Percentiles rank a stretch among this genome's conserved stretches.
These are phyloP conservation scores for Serendipita sp. DNA, from an alignment of 768 basidiomycete genomes.

Conservation along the genomic window DNA sequence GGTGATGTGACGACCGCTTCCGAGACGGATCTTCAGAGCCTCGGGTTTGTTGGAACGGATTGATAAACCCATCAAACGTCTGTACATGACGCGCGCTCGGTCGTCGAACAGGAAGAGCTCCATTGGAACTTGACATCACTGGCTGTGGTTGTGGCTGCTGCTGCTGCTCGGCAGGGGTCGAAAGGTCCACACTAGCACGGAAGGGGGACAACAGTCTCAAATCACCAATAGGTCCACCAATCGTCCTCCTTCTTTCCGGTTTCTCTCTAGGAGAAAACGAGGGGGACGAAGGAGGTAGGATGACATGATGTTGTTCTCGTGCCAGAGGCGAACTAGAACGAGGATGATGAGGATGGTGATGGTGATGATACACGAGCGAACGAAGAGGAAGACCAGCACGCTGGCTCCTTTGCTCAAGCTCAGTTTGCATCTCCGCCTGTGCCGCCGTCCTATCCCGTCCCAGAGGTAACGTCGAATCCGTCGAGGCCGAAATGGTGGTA, in stretches of 20 bases:
- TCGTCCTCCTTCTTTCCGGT: background rate
- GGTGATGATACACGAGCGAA: background rate
- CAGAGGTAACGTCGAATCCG: slow-evolving; percentile 1
- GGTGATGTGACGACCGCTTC: background rate
- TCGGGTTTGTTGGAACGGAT: background rate
- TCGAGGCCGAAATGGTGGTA: slow-evolving; percentile 1
- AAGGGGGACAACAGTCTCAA: background rate
- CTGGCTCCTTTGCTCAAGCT: background rate
- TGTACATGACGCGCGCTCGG: background rate
- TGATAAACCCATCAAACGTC: background rate
- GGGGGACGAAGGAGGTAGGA: background rate
- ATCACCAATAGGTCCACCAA: background rate
- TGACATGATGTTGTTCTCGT: background rate
- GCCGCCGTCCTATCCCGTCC: background rate
- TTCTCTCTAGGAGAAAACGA: background rate
- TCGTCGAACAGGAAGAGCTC: background rate
- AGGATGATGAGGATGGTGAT: background rate
- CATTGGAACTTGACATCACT: background rate
- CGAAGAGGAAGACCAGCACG: background rate
- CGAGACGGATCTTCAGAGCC: background rate
- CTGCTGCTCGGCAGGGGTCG: background rate
- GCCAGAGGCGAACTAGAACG: background rate
- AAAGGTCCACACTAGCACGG: background rate
- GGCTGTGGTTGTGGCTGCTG: too few relatives aligned
- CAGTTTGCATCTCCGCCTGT: background rate